Base-by-base conservation (phyloP, 2,329 filamentous ascomycete genomes). In the Aureobasidium sp. region DNA sequence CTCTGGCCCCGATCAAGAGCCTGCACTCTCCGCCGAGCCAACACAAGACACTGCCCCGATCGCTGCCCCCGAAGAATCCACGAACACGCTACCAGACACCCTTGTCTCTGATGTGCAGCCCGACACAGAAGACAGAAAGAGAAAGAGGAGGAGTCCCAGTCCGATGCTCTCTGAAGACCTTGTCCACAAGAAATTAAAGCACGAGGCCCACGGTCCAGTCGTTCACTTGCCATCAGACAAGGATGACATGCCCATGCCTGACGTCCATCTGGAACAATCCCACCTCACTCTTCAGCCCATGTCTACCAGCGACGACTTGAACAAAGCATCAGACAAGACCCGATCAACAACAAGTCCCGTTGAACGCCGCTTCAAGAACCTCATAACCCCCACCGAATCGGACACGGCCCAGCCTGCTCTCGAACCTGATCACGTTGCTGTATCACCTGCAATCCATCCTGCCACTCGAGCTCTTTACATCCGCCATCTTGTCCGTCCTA, bases 401-500 rank as follows among this genome's bases (percentile, higher is more conserved):
- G 25, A 47, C 11, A 4, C 38, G 25, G 22, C n/a, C 21, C 21
- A 55, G 6, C 30, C 19, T 19, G 22, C 37, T 19, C 45, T 24
- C 22, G 27, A 54, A 5, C 37, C 53, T 7, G 49, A 50, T 30
- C 53, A 58, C 32, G n/a, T 42, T 11, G 29, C 41, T 4, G 53
- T 66, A 24, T 57, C 64, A 4, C 66, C 70, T 17, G 68, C 72
- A 14, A 60, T 70, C 7, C 72, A 76, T 54, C 62, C 70, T 1
- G 66, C 68, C 41, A 75, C 90, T 3, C 71, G 81, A 27, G 85
- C 88, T 14, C 74, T 97, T 41, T 97, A 96, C 71, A 93, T 97
- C 61, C 84, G 85, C 67, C 85, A 95, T 63, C 81, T 97, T 52
- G 90, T 94, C 81, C 84, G 91, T 41, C 90, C 93, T 8, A 75